Conservation (phyloP, 371 early-diverging fungal genomes). For the Zancudomyces culisetae region DNA sequence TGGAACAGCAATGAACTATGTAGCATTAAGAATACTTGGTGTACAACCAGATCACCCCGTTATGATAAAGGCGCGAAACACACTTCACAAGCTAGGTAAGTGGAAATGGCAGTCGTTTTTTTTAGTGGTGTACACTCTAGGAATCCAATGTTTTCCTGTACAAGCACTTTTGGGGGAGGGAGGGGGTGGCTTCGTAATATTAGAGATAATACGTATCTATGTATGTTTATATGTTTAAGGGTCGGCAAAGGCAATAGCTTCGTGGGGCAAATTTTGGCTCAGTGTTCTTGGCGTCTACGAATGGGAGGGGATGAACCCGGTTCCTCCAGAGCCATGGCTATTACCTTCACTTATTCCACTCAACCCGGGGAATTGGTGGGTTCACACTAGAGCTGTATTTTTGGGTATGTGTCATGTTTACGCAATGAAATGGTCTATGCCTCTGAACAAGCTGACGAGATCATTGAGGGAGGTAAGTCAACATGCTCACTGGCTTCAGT, state of each 20-base stretch:
- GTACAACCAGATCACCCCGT: conserved; percentile 72
- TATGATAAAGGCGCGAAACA: conserved; percentile 59
- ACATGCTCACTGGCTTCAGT: no score
- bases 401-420: conserved; percentile 89
- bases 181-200: no score
- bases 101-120: conserved; percentile 11
- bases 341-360: conserved; percentile 65
- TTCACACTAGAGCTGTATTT: conserved; percentile 74
- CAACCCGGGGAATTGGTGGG: conserved; percentile 86
- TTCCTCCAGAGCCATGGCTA: conserved; percentile 86
- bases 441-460: conserved; percentile 42
- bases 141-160: no score
- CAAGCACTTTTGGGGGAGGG: no score
- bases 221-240: not conserved
- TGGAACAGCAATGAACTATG: conserved; percentile 88
- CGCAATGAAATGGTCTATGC: conserved; percentile 34
- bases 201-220: no score
- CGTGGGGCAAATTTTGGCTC: conserved; percentile 97
- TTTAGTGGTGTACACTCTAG: no score
- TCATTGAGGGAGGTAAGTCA: conserved; percentile 32
- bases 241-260: conserved; percentile 65
- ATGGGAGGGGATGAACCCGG: conserved; percentile 87
- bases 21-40: conserved; percentile 72
- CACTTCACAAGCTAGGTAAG: conserved; percentile 55
- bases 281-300: conserved; percentile 76